Base-by-base conservation (phyloP, 1,284 basidiomycete genomes). In the Naganishia liquefaciens region DNA sequence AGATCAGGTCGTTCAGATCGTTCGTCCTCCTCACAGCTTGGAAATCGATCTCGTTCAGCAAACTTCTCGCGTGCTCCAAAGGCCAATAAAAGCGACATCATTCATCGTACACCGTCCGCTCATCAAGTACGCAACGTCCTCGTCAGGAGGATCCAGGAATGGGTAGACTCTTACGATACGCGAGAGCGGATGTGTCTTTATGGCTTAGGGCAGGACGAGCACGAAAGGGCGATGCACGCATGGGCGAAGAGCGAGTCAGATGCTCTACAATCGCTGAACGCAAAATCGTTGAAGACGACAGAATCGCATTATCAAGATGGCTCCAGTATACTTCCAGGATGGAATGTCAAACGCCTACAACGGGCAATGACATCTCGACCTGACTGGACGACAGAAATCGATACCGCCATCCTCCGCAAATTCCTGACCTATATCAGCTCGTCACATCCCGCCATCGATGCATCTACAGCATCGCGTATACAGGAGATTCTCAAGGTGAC, bases 401-500 rank as follows among this genome's bases (percentile, higher is more conserved):
- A 51, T 19, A 55, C 47, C 23, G 30, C 28, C 49, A 52, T 62
- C 40, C 51, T 62, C 23, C 60, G 60, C 33, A 47, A 52, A 23
- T 62, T 30, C 51, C 60, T 62, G n/a, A 21, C 50, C 23, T 43
- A 53, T 30, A 28, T 53, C 50, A 23, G 28, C 23, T 25, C 37
- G 9, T 37, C 33, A 13, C 49, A 25, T 27, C 25, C 50, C 27
- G 17, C 60, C 19, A 44, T 49, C 19, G 21, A 23, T 11, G n/a
- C 49, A 11, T 28, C 49, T 2, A 42, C 69, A 25, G 58, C 57
- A 25, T 42, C 64, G 15, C 76, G 75, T 57, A 69, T 81, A 19
- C 64, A 68, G 23, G 61, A 75, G 1, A 71, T 81, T 25, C 73
- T 79, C 11, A 39, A 65, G 2, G 66, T 70, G 5, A 79, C 80